Conservation (phyloP, 2,329 filamentous ascomycete genomes). For the Apiospora aurea region DNA sequence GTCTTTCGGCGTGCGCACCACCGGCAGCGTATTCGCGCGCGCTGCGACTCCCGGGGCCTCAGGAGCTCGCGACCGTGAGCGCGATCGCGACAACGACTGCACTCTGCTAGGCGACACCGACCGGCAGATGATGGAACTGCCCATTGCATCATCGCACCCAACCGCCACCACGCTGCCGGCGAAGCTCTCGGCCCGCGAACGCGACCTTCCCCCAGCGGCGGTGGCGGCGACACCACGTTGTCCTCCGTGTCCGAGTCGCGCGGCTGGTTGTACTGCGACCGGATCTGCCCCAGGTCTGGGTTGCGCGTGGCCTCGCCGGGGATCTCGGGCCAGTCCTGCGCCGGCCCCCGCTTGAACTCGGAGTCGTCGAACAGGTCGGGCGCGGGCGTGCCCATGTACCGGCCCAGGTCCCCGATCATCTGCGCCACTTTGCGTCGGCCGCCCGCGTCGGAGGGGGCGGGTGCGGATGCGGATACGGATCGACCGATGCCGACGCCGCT, state of each 20-base stretch:
- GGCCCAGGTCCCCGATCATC: slow-evolving; percentile 24
- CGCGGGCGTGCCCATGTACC: slow-evolving; percentile 55
- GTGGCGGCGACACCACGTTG: slow-evolving; percentile 9
- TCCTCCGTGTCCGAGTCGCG: slow-evolving; percentile 43
- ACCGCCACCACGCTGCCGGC: slow-evolving; percentile 35
- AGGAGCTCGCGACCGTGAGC: slow-evolving; percentile 31
- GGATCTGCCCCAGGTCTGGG: slow-evolving; percentile 45
- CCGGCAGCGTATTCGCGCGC: slow-evolving; percentile 33
- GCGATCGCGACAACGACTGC: slow-evolving; percentile 13
- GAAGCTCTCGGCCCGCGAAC: slow-evolving; percentile 49
- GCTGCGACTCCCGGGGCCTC: slow-evolving; percentile 30
- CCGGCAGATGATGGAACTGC: neutral
- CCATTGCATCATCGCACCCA: neutral
- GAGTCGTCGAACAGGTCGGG: slow-evolving; percentile 56
- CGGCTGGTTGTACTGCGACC: slow-evolving; percentile 47
- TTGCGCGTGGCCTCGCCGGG: slow-evolving; percentile 61
- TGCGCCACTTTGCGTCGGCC: slow-evolving; percentile 17
- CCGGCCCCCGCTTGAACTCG: slow-evolving; percentile 54
- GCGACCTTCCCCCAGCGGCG: slow-evolving; percentile 33
- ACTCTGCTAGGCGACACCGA: neutral
- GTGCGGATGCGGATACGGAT: neutral
- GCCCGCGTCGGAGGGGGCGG: slow-evolving; percentile 20
- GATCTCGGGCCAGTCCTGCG: slow-evolving; percentile 60
- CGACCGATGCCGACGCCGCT: slow-evolving; percentile 24
- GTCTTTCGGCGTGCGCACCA: neutral